A percentile compares a stretch with the other conserved stretches of the same genome.
These are phyloP conservation scores for Candida sp. DNA, from an alignment of 1,139 yeast species.

Conservation along the genomic window DNA sequence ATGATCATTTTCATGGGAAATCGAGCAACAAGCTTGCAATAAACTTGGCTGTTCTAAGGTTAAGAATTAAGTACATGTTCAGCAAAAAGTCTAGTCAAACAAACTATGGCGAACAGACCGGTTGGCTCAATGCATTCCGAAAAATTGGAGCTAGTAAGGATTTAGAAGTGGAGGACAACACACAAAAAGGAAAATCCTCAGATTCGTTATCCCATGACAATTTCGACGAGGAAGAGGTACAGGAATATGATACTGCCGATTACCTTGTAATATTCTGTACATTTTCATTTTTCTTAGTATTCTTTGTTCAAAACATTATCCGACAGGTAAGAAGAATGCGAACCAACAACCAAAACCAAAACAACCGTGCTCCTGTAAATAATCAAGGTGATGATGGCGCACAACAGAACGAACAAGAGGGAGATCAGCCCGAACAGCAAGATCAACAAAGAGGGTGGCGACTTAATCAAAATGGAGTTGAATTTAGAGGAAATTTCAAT, in stretches of 20 bases:
- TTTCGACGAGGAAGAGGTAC: conserved; percentile 11
- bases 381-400: conserved; percentile 5
- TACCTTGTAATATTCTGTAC: conserved; percentile 31
- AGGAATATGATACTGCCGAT: conserved; percentile 30
- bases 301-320: conserved; percentile 26
- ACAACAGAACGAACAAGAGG: conserved; percentile 3
- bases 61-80: conserved; percentile 35
- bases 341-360: conserved; percentile 8
- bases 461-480: conserved; percentile 13
- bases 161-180: conserved; percentile 8
- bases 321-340: conserved; percentile 25
- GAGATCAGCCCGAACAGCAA: conserved; percentile 5
- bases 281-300: conserved; percentile 23
- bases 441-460: conserved; percentile 11
- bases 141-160: conserved; percentile 19
- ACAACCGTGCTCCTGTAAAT: conserved; percentile 5
- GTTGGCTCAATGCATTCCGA: conserved; percentile 39
- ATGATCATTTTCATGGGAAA: conserved; percentile 1
- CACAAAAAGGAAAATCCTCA: not conserved
- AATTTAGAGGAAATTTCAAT: conserved; percentile 30
- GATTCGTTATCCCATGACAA: not conserved
- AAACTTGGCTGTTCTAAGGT: conserved; percentile 35
- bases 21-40: conserved; percentile 22
- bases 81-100: conserved; percentile 15
- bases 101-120: conserved; percentile 16